Conservation (phyloP, 192 early-diverging fungal genomes). For the Gryganskiella cystojenkinii region DNA sequence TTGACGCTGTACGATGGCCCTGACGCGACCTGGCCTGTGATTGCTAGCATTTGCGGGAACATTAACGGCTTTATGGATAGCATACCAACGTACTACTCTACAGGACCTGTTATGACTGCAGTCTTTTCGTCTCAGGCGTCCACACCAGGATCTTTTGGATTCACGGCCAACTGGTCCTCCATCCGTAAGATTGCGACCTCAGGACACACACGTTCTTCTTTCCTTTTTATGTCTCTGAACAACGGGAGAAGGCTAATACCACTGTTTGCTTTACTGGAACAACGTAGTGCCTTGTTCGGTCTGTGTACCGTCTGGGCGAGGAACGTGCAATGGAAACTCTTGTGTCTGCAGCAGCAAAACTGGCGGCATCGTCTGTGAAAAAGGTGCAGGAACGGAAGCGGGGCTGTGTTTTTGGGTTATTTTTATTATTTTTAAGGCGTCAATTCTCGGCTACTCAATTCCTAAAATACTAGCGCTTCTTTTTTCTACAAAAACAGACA, state of each 20-base stretch:
- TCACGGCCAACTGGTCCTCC: slow-evolving; percentile 24
- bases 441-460: not conserved
- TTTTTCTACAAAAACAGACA: slow-evolving; percentile 4
- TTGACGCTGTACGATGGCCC: slow-evolving; percentile 49
- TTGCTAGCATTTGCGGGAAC: slow-evolving; percentile 40
- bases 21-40: slow-evolving; percentile 23
- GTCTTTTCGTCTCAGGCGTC: slow-evolving; percentile 24
- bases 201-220: not conserved
- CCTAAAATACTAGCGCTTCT: not conserved
- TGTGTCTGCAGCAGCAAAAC: slow-evolving; percentile 24
- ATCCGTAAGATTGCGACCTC: slow-evolving; percentile 9
- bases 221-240: not conserved
- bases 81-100: slow-evolving; percentile 13
- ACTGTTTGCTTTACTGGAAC: not conserved
- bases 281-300: slow-evolving; percentile 31
- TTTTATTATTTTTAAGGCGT: not conserved
- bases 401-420: not conserved
- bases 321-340: slow-evolving; percentile 15
- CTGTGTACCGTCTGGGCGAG: slow-evolving; percentile 20
- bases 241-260: too few relatives aligned
- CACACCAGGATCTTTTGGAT: slow-evolving; percentile 16
- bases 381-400: slow-evolving; percentile 20
- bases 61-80: slow-evolving; percentile 19
- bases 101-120: slow-evolving; percentile 28
- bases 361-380: slow-evolving; percentile 31